Evolutionary conservation across 2,329 filamentous ascomycete genomes (phyloP).

Genomic region (Ophiocordyceps sinensis): DNA sequence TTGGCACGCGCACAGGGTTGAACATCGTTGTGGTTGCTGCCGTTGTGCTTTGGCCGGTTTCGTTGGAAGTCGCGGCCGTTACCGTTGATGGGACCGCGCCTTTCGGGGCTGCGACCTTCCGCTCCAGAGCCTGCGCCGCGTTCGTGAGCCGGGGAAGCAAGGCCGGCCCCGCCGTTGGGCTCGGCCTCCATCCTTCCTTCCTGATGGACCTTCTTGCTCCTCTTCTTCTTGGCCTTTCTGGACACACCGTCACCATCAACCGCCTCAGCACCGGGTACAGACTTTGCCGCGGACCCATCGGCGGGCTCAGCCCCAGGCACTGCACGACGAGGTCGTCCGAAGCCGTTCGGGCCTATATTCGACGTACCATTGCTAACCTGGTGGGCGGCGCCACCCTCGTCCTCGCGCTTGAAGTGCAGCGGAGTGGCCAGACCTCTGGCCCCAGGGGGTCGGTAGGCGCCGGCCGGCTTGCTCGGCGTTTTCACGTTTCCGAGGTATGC

Average conservation of each 20-base stretch:
- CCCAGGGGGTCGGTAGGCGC: constrained; percentile 88
- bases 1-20: constrained; percentile 22
- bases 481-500: constrained; percentile 76
- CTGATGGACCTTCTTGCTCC: constrained; percentile 79
- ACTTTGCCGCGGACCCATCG: constrained; percentile 49
- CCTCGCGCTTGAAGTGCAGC: constrained; percentile 91
- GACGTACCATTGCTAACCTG: constrained; percentile 64
- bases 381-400: constrained; percentile 86
- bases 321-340: constrained; percentile 58
- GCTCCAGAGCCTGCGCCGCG: constrained; percentile 24
- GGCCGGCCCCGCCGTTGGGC: constrained; percentile 29
- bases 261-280: constrained; percentile 48
- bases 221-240: constrained; percentile 86
- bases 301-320: constrained; percentile 76
- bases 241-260: constrained; percentile 57
- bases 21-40: constrained; percentile 38
- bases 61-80: constrained; percentile 1
- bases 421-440: constrained; percentile 81
- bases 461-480: constrained; percentile 92
- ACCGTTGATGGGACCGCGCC: constrained; percentile 31
- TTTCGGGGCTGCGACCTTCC: constrained; percentile 51
- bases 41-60: constrained; percentile 21
- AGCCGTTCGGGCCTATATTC: constrained; percentile 62
- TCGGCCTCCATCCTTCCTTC: constrained; percentile 42
- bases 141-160: constrained; percentile 30